Evolutionary conservation across 2,329 filamentous ascomycete genomes (phyloP).

Genomic region (Rutstroemia sp.): DNA sequence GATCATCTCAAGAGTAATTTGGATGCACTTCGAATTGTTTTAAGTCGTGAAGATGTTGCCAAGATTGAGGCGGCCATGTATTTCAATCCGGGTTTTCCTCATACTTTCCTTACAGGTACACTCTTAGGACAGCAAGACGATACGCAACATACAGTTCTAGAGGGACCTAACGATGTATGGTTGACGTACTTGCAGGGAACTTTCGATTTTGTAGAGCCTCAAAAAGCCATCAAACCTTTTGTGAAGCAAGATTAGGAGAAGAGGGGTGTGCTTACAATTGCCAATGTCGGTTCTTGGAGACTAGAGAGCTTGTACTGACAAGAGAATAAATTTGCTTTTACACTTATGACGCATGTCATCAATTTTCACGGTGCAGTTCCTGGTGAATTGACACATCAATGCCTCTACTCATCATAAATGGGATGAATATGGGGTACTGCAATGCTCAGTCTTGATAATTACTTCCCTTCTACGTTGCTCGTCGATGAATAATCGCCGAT

Average conservation of each 20-base stretch:
- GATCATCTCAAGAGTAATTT: slow-evolving; percentile 66
- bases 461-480: no score
- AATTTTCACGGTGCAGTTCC: not conserved
- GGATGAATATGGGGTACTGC: no score
- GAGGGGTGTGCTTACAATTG: not conserved
- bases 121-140: slow-evolving; percentile 25
- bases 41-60: slow-evolving; percentile 55
- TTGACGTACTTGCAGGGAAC: slow-evolving; percentile 11
- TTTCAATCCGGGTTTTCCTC: slow-evolving; percentile 63
- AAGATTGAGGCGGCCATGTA: slow-evolving; percentile 55
- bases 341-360: not conserved
- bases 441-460: no score
- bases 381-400: no score
- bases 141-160: slow-evolving; percentile 25
- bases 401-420: no score
- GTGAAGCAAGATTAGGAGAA: not conserved
- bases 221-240: not conserved
- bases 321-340: not conserved
- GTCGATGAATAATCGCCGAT: no score
- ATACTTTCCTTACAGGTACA: slow-evolving; percentile 43
- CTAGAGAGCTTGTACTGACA: not conserved
- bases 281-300: not conserved
- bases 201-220: not conserved
- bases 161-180: slow-evolving; percentile 29
- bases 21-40: slow-evolving; percentile 52